Evolutionary conservation across 371 early-diverging fungal species (phyloP).

Genomic region (Rhizopus delemar): DNA sequence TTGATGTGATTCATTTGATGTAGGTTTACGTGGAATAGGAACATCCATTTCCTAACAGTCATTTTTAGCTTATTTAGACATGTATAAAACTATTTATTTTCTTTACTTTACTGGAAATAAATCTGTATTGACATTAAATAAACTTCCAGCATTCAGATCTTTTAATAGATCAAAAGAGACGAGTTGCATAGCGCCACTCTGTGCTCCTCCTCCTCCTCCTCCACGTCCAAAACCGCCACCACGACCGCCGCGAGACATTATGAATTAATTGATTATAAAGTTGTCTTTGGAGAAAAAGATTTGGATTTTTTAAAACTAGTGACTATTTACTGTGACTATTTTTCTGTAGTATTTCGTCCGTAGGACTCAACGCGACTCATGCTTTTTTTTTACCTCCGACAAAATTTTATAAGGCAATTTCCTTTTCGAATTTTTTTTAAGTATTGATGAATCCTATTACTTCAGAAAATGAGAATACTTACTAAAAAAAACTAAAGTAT

Average conservation of each 20-base stretch:
- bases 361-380: no score
- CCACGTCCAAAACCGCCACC: conserved; percentile 48
- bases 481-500: no score
- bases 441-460: no score
- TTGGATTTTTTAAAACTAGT: no score
- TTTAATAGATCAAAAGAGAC: conserved; percentile 49
- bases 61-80: neutral
- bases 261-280: neutral
- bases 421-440: no score
- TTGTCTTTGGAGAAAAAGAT: neutral
- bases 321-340: no score
- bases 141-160: conserved; percentile 43
- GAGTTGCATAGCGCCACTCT: conserved; percentile 47
- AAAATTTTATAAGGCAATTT: no score
- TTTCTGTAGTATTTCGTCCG: no score
- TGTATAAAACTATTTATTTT: no score
- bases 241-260: conserved; percentile 42
- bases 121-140: conserved; percentile 49
- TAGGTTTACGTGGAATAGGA: conserved; percentile 49
- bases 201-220: conserved; percentile 41
- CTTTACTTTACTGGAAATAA: conserved; percentile 39
- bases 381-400: no score
- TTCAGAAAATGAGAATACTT: no score
- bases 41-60: conserved; percentile 43
- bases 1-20: conserved; percentile 33